phyloP scores from a whole-genome alignment of 2,329 filamentous ascomycete genomes.

The Scedosporium boydii region DNA sequence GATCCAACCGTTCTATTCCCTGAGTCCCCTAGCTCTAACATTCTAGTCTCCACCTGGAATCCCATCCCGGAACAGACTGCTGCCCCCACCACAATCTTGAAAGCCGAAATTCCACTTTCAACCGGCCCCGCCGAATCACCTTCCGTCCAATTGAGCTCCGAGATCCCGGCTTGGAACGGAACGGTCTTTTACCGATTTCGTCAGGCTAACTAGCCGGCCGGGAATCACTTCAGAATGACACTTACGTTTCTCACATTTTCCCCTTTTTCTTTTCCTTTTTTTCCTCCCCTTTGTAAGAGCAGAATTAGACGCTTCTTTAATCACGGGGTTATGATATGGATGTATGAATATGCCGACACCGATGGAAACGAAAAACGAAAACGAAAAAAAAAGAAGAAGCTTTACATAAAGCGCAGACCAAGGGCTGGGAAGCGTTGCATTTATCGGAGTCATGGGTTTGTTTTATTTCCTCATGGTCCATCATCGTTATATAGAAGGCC shows the following conservation, averaged over 20 bases:
- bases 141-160: neutral
- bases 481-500: neutral
- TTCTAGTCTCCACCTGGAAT: neutral
- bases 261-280: neutral
- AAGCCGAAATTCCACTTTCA: neutral
- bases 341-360: neutral
- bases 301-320: neutral
- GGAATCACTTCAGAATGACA: neutral
- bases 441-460: conserved; percentile 15
- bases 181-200: neutral
- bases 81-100: neutral
- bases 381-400: neutral
- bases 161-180: neutral
- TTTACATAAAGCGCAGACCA: conserved; percentile 21
- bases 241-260: neutral
- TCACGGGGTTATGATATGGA: neutral
- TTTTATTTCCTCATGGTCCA: conserved; percentile 6
- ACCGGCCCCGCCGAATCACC: neutral
- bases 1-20: neutral
- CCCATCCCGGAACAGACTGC: neutral
- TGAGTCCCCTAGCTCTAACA: neutral
- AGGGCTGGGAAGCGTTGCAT: conserved; percentile 28
- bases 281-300: neutral
- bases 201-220: neutral
- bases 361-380: conserved; percentile 1